Base-by-base conservation (phyloP, 225 moss, liverwort and hornwort species). In the Antitrichia curtipendula region DNA sequence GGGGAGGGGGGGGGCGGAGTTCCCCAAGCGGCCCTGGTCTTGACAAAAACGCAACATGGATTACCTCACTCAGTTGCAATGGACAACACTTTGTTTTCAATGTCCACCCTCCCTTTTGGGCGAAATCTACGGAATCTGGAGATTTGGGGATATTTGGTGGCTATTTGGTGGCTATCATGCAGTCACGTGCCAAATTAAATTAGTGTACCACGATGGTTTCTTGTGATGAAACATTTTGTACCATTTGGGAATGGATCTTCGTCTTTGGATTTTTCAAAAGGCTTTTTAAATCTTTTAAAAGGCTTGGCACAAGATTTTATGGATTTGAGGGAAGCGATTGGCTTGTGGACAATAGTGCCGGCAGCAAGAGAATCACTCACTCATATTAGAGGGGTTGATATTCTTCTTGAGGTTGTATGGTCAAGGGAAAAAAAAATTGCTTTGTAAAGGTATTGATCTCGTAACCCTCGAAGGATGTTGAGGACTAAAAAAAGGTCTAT, bases 401-500 rank as follows among this genome's bases (percentile, higher is more conserved):
- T 58, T 78, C 57, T 52, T 36, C 28, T 58, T 6, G 25, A 77
- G 25, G 25, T 54, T n/a, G 76, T 16, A 16, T n/a, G 10, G 34
- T n/a, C 9, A n/a, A 77, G 10, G 32, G 47, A 25, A 24, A 57
- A 22, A 57, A 22, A 57, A 57, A 8, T 29, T 34, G 49, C 7
- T 49, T 31, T 6, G 6, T 45, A 20, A 8, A 7, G 31, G 5
- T 47, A 31, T 19, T 12, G 17, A 27, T 40, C 43, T 5, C 9
- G 0, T 23, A 7, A n/a, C 7, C 12, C 0, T 21, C 0, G 3
- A n/a, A 66, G 21, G 21, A 19, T 6, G 2, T 7, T 15, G 4
- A 14, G 15, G 15, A 50, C 50, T 50, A 14, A 50, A 50, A 15
- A 45, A 45, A 45, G 45, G 45, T 45, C 45, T 45, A 45, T 8